Conservation (phyloP, 2,329 filamentous ascomycete species). For the Cladosporium sp. region DNA sequence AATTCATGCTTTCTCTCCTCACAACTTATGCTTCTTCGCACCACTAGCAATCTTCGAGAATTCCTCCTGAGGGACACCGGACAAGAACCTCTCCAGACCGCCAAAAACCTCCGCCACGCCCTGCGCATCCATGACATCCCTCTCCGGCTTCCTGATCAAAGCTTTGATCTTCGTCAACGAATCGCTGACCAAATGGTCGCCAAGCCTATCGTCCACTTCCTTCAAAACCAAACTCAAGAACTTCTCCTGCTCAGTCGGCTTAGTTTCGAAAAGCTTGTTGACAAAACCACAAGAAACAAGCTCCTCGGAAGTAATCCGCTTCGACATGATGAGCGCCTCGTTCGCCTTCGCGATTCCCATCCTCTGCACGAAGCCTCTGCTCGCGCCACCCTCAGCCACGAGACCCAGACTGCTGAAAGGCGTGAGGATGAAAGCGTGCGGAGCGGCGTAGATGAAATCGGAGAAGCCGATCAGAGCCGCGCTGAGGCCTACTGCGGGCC, state of each 20-base stretch:
- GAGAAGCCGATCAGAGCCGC: conserved; percentile 78
- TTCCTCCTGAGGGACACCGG: conserved; percentile 79
- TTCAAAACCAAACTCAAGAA: conserved; percentile 68
- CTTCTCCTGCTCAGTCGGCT: conserved; percentile 56
- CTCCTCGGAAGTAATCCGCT: conserved; percentile 67
- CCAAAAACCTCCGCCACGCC: conserved; percentile 81
- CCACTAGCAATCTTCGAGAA: conserved; percentile 80
- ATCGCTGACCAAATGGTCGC: conserved; percentile 71
- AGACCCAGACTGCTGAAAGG: conserved; percentile 88
- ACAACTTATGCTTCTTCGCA: conserved; percentile 93
- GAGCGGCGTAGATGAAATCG: conserved; percentile 87
- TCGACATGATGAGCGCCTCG: conserved; percentile 89
- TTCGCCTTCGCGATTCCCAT: conserved; percentile 79
- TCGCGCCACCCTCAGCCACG: conserved; percentile 82
- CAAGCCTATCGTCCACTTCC: conserved; percentile 77
- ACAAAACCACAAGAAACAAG: conserved; percentile 74
- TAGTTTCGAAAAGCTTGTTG: conserved; percentile 69
- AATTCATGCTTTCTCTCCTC: too few relatives aligned
- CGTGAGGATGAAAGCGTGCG: conserved; percentile 78
- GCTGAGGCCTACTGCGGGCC: conserved; percentile 81
- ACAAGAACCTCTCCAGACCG: conserved; percentile 74
- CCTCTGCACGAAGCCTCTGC: conserved; percentile 70
- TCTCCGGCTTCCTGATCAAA: conserved; percentile 69
- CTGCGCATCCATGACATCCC: conserved; percentile 67
- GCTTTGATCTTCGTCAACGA: conserved; percentile 81